Evolutionary conservation across 176 grass and related monocot species (phyloP), one percentile per base, ranked within the genome.

Genomic region (Thinopyrum elongatum): DNA sequence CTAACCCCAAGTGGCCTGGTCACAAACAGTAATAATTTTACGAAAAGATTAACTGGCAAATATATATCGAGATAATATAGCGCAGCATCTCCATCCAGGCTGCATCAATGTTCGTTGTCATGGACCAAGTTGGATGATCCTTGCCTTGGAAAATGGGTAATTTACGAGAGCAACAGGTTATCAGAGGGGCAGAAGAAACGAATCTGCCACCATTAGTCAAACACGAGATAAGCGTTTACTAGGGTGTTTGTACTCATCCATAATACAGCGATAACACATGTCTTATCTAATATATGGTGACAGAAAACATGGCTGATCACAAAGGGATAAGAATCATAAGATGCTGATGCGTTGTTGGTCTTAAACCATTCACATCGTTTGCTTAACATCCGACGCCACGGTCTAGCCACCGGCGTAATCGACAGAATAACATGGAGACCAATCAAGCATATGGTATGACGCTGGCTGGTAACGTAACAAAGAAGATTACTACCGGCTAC

Each of bases 71-170:
- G 3, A 68, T 73, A 22, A 16, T 53, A 16, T 34, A 51, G 2
- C 13, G 19, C n/a, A 2, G 3, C 0, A 73, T 76, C 71, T 64
- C 70, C 59, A 65, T 65, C 71, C n/a, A 22, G 8, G n/a, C 3
- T 30, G 26, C 38, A 85, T 65, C 14, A 55, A 25, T 29, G 42
- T 77, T 77, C 72, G 1, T 67, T 67, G 41, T 36, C 83, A 14
- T 55, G 83, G 39, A 66, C 72, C 28, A 84, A 76, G 36, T 35
- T 76, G 82, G 71, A 49, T 27, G 39, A 34, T 47, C 3, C 61
- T 74, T 76, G 70, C 4, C 60, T 75, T 76, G 72, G 25, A 53
- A 85, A 21, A 34, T 12, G 22, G 21, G 72, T 17, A 9, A 22
- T 3, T 27, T 30, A 14, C 1, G 39, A 31, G 38, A 46, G 60